Base-by-base conservation (phyloP, 768 basidiomycete genomes). In the Suillus variegatus region DNA sequence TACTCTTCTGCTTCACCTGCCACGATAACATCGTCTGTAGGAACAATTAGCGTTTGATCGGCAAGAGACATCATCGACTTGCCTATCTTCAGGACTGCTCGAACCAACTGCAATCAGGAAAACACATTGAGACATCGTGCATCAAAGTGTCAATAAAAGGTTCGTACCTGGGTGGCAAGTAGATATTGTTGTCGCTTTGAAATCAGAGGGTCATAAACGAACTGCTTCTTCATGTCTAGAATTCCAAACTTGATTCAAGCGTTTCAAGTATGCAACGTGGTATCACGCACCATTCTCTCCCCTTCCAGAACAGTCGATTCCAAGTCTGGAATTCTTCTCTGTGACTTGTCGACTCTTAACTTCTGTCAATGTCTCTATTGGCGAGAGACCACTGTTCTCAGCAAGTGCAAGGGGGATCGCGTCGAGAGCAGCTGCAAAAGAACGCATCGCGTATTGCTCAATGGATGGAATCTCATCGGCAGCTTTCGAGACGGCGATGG, bases 371-470 rank as follows among this genome's bases (percentile, higher is more conserved):
- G 95, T 97, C 79, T 97, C 95, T 66, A 99, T 99, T 13, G 97
- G 97, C 16, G 93, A 90, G 52, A 99, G 78, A 62, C 97, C 97
- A 66, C 94, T 97, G 83, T 99, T 99, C 79, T 99, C 97, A 16
- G 97, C 97, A 13, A 99, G 84, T 5, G 97, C 97, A 14, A 99
- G 86, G 4, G 97, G 97, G 58, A 99, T 81, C n/a, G 95, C 86
- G 72, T 99, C 97, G 9, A 99, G 82, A 16, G 97, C 97, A 41
- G 93, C 92, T 4, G 97, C 86, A 76, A 99, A 99, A n/a, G 97
- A 96, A 58, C 97, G 91, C 96, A 99, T 98, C 3, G 97, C 97
- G 74, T 99, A 99, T 82, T 99, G 97, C 79, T 99, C 97, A 72
- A 99, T 98, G 36, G 94, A 86, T 1, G 97, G 91, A 69, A 97